Evolutionary conservation across 2,329 filamentous ascomycete species (phyloP).

Genomic region (Stenocarpella maydis): DNA sequence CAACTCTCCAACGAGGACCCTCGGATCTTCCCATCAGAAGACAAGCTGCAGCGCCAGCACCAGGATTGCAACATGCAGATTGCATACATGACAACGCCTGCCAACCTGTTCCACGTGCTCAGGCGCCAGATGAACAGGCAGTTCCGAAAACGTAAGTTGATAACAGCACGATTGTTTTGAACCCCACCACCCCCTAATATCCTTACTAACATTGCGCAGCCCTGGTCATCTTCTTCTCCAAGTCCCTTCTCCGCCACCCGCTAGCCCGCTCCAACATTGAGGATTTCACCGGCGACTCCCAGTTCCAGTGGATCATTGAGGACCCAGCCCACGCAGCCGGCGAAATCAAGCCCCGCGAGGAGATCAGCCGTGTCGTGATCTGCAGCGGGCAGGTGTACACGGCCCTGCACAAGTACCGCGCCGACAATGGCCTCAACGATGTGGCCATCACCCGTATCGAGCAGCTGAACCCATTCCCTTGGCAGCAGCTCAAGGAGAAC

Average conservation of each 20-base stretch:
- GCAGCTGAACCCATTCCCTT: constrained; percentile 98
- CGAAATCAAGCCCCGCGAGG: constrained; percentile 78
- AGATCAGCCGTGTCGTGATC: constrained; percentile 93
- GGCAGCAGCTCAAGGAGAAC: constrained; percentile 96
- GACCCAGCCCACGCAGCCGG: constrained; percentile 84
- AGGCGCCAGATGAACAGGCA: constrained; percentile 98
- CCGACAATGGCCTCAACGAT: constrained; percentile 85
- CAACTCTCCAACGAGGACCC: constrained; percentile 98
- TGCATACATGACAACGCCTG: constrained; percentile 93
- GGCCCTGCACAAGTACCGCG: constrained; percentile 88
- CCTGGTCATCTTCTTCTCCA: constrained; percentile 97
- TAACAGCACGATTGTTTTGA: constrained; percentile 8
- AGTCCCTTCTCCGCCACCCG: constrained; percentile 93
- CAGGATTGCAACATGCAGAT: constrained; percentile 99
- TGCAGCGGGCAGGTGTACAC: constrained; percentile 96
- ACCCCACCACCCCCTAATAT: constrained; percentile 25
- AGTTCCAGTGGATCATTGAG: constrained; percentile 96
- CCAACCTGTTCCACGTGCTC: constrained; percentile 96
- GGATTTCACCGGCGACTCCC: constrained; percentile 88
- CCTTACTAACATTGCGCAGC: constrained; percentile 59
- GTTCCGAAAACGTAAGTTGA: constrained; percentile 92
- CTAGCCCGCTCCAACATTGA: constrained; percentile 88
- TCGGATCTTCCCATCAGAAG: constrained; percentile 84
- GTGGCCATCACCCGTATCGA: constrained; percentile 95
- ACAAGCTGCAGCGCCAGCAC: constrained; percentile 95